phyloP scores from a whole-genome alignment of 2,329 filamentous ascomycete genomes.

The Curvularia eragrostidis region DNA sequence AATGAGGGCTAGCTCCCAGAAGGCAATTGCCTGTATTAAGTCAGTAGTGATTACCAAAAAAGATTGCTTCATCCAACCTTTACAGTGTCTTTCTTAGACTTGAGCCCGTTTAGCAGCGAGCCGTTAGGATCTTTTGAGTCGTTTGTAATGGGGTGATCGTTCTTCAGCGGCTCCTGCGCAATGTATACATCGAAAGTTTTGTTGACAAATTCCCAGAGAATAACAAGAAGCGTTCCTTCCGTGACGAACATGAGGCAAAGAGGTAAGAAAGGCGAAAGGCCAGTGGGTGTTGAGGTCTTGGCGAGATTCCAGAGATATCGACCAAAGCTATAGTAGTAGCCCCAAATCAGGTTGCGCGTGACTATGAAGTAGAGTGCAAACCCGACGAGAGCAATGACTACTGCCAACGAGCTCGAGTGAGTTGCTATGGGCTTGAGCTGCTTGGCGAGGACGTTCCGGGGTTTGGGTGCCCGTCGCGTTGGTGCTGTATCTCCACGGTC shows the following conservation, averaged over 20 bases:
- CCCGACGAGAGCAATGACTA: constrained; percentile 56
- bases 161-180: constrained; percentile 81
- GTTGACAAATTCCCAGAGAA: constrained; percentile 81
- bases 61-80: constrained; percentile 59
- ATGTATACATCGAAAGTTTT: constrained; percentile 81
- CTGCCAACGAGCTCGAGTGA: constrained; percentile 40
- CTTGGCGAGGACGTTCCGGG: constrained; percentile 28
- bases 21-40: constrained; percentile 71
- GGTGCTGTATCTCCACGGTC: constrained; percentile 21
- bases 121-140: constrained; percentile 92
- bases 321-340: constrained; percentile 71
- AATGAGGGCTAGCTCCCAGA: constrained; percentile 89
- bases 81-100: constrained; percentile 79
- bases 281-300: constrained; percentile 64
- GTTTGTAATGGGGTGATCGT: constrained; percentile 79
- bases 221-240: constrained; percentile 70
- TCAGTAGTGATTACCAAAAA: constrained; percentile 14
- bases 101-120: constrained; percentile 82
- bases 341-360: constrained; percentile 41
- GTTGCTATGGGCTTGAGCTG: constrained; percentile 27
- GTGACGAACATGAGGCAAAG: constrained; percentile 58
- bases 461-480: constrained; percentile 21
- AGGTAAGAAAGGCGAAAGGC: constrained; percentile 64
- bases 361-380: constrained; percentile 38
- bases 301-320: constrained; percentile 78